Conservation (phyloP, 768 basidiomycete genomes). For the Phlebiopsis gigantea region DNA sequence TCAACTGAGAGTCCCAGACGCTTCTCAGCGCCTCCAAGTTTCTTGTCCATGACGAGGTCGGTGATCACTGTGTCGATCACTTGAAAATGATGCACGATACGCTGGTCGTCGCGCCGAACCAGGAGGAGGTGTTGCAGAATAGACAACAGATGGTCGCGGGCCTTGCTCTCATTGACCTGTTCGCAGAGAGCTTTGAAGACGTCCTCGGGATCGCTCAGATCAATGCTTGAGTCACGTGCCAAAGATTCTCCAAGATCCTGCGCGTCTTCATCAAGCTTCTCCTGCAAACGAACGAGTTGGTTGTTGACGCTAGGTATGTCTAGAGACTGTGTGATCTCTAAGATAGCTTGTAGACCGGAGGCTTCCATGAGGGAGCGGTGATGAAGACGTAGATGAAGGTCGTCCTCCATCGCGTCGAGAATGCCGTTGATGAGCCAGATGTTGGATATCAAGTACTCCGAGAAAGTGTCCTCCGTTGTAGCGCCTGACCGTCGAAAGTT, state of each 20-base stretch:
- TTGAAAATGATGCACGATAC: conserved; percentile 83
- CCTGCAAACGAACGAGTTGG: conserved; percentile 57
- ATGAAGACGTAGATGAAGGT: conserved; percentile 80
- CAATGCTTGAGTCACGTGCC: conserved; percentile 67
- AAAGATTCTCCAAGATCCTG: conserved; percentile 62
- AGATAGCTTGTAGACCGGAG: conserved; percentile 71
- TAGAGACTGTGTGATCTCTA: conserved; percentile 63
- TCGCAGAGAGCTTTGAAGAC: conserved; percentile 77
- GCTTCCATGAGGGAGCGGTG: conserved; percentile 88
- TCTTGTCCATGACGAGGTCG: conserved; percentile 89
- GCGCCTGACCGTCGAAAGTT: conserved; percentile 68
- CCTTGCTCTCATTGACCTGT: conserved; percentile 71
- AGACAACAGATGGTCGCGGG: conserved; percentile 80
- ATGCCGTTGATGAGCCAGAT: conserved; percentile 69
- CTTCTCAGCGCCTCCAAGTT: conserved; percentile 76
- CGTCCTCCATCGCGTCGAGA: conserved; percentile 52
- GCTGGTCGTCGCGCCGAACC: conserved; percentile 80
- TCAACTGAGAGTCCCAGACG: conserved; percentile 88
- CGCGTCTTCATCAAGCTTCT: conserved; percentile 69
- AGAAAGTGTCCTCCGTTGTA: conserved; percentile 55
- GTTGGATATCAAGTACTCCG: conserved; percentile 79
- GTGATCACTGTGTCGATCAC: conserved; percentile 86
- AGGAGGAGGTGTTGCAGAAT: conserved; percentile 91
- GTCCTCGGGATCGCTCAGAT: conserved; percentile 79
- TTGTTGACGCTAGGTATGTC: conserved; percentile 58